Evolutionary conservation across 2,329 filamentous ascomycete genomes (phyloP).

Genomic region (Cytospora piceicola): DNA sequence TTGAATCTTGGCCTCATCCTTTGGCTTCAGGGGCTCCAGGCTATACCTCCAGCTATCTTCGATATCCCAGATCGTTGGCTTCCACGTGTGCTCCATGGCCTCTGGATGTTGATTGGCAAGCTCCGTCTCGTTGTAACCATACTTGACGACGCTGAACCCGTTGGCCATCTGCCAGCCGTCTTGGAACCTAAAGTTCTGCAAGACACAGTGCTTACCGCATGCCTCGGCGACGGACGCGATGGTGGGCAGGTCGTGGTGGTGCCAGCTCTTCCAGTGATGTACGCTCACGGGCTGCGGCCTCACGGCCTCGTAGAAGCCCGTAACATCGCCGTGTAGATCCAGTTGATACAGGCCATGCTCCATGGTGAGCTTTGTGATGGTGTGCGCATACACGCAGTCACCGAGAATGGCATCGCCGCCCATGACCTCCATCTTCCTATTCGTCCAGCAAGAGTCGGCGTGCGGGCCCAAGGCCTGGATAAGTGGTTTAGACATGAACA

Average conservation of each 20-base stretch:
- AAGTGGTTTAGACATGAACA: slow-evolving; percentile 48
- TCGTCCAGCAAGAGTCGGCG: slow-evolving; percentile 42
- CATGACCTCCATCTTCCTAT: slow-evolving; percentile 33
- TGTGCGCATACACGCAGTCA: slow-evolving; percentile 47
- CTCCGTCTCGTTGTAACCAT: slow-evolving; percentile 37
- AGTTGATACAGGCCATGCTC: slow-evolving; percentile 48
- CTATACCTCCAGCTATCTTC: slow-evolving; percentile 30
- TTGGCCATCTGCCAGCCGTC: slow-evolving; percentile 43
- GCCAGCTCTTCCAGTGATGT: slow-evolving; percentile 48
- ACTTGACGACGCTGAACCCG: slow-evolving; percentile 47
- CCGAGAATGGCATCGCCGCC: slow-evolving; percentile 45
- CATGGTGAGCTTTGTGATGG: slow-evolving; percentile 43
- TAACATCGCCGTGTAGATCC: slow-evolving; percentile 46
- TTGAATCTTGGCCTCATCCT: slow-evolving; percentile 30
- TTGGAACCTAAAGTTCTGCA: slow-evolving; percentile 44
- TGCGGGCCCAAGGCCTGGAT: slow-evolving; percentile 42
- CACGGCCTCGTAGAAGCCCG: slow-evolving; percentile 49
- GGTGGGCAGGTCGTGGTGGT: slow-evolving; percentile 39
- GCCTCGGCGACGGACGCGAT: slow-evolving; percentile 42
- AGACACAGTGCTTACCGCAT: slow-evolving; percentile 45
- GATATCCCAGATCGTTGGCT: slow-evolving; percentile 30
- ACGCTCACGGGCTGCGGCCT: slow-evolving; percentile 46
- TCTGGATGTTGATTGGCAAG: slow-evolving; percentile 42
- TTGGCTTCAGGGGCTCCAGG: slow-evolving; percentile 29
- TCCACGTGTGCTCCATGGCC: slow-evolving; percentile 46